Conservation (phyloP, 345 rosid genomes). For the Acer yangbiense region DNA sequence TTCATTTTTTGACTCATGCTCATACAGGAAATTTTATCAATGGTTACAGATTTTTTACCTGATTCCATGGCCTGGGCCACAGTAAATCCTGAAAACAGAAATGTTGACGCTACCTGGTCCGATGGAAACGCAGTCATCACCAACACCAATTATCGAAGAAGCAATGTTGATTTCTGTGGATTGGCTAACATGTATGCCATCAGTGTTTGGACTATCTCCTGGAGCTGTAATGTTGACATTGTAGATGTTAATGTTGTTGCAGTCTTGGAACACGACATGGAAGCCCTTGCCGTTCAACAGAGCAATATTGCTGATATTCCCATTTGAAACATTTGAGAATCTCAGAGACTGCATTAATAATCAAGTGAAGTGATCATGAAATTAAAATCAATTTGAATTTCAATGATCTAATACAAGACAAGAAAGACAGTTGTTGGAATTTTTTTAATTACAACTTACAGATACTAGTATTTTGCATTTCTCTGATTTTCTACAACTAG, state of each 20-base stretch:
- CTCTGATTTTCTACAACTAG: slow-evolving; percentile 29
- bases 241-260: slow-evolving; percentile 33
- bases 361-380: background rate
- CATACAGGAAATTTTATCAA: background rate
- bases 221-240: slow-evolving; percentile 45
- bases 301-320: slow-evolving; percentile 37
- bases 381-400: background rate
- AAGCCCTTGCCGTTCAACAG: slow-evolving; percentile 48
- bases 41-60: slow-evolving; percentile 32
- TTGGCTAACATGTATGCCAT: slow-evolving; percentile 55
- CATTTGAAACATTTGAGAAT: slow-evolving; percentile 40
- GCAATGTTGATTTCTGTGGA: slow-evolving; percentile 42
- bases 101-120: slow-evolving; percentile 51
- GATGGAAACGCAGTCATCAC: slow-evolving; percentile 65
- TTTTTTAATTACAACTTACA: slow-evolving; percentile 28
- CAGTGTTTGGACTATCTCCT: slow-evolving; percentile 63
- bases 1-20: background rate
- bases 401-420: background rate
- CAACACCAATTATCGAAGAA: slow-evolving; percentile 45
- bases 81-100: slow-evolving; percentile 26
- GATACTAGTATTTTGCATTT: slow-evolving; percentile 34
- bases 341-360: slow-evolving; percentile 39
- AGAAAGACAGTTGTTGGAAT: background rate
- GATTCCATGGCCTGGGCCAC: slow-evolving; percentile 72
- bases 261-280: slow-evolving; percentile 37